Evolutionary conservation across 768 basidiomycete species (phyloP).

Genomic region (Calvatia gigantea): DNA sequence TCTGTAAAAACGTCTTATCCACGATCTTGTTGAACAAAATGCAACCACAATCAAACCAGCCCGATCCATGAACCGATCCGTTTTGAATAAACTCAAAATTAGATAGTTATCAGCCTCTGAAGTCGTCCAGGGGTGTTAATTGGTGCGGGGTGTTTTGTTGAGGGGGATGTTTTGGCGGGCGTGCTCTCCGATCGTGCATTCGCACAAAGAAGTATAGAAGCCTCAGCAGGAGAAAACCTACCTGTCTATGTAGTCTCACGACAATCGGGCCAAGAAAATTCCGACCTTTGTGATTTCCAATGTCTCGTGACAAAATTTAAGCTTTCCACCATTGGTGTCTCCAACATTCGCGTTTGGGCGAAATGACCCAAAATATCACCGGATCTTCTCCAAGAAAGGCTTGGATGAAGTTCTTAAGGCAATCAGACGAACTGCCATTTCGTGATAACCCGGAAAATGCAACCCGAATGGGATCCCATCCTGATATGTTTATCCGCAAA

Average conservation of each 20-base stretch:
- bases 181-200: too few species aligned
- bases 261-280: neutral
- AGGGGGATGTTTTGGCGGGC: too few species aligned
- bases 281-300: neutral
- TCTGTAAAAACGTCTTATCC: neutral
- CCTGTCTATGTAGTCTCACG: neutral
- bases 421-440: constrained; percentile 1
- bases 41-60: neutral
- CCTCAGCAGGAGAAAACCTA: neutral
- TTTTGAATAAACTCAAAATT: neutral
- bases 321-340: neutral
- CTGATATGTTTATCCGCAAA: neutral
- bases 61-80: constrained; percentile 1
- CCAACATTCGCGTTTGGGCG: neutral
- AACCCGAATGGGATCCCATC: constrained; percentile 2
- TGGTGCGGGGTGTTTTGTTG: too few species aligned
- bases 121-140: too few species aligned
- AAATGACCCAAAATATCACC: constrained; percentile 9
- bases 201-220: too few species aligned
- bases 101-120: neutral
- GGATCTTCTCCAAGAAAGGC: neutral
- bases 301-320: constrained; percentile 8
- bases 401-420: neutral
- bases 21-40: neutral
- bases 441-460: neutral